Conservation (phyloP, 2,329 filamentous ascomycete species). For the Alternaria triticimaculans region DNA sequence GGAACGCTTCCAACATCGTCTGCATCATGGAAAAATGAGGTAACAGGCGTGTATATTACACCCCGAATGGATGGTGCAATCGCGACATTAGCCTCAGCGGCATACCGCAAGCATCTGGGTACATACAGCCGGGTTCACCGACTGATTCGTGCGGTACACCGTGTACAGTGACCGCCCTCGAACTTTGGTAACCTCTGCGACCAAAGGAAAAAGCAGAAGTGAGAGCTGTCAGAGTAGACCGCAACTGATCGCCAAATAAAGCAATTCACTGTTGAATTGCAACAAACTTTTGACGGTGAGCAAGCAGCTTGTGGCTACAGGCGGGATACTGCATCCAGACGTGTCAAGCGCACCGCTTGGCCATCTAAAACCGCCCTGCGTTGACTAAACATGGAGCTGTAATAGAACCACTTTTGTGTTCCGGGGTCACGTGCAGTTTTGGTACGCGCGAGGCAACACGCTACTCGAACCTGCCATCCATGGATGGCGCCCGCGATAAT, state of each 20-base stretch:
- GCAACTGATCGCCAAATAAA: conserved; percentile 19
- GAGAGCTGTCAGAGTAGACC: conserved; percentile 17
- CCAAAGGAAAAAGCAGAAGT: conserved; percentile 11
- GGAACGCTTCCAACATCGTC: conserved; percentile 6
- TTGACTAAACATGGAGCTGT: conserved; percentile 12
- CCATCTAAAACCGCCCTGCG: conserved; percentile 1
- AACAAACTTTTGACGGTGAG: neutral
- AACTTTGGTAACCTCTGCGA: conserved; percentile 4
- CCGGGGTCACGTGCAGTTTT: conserved; percentile 4
- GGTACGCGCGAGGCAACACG: neutral
- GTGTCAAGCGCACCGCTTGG: conserved; percentile 6
- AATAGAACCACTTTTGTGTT: conserved; percentile 11
- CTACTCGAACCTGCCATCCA: neutral
- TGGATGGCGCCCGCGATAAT: conserved; percentile 9
- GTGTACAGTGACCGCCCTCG: conserved; percentile 7
- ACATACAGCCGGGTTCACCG: neutral
- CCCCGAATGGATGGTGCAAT: conserved; percentile 12
- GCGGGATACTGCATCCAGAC: neutral
- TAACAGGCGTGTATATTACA: conserved; percentile 10
- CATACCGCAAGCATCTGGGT: neutral
- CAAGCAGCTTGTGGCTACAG: neutral
- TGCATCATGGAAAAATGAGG: conserved; percentile 11
- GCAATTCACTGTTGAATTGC: conserved; percentile 13
- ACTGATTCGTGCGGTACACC: conserved; percentile 8
- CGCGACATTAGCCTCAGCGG: conserved; percentile 12